Percentiles rank a stretch among this genome's conserved stretches.
Evolutionary conservation across 2,329 filamentous ascomycete genomes (phyloP).

Genomic region (Graphilbum fragrans): DNA sequence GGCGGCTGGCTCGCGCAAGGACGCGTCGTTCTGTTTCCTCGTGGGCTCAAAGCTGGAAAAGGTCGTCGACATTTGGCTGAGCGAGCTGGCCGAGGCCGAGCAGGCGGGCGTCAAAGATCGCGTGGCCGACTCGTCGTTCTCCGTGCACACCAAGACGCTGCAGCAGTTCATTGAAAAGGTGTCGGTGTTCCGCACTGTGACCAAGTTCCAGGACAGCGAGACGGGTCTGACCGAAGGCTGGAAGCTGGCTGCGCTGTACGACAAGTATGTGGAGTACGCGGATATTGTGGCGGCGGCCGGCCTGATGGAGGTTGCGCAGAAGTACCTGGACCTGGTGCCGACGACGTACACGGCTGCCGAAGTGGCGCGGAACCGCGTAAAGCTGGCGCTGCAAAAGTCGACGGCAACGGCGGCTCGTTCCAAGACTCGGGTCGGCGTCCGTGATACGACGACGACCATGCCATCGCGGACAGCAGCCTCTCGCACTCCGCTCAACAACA

Average conservation of each 20-base stretch:
- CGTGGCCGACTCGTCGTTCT: conserved; percentile 70
- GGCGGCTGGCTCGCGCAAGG: conserved; percentile 66
- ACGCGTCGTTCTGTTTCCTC: conserved; percentile 93
- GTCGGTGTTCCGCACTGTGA: conserved; percentile 87
- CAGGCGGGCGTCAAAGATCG: conserved; percentile 58
- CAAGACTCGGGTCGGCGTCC: background rate
- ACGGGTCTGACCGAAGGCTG: conserved; percentile 61
- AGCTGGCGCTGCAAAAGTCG: conserved; percentile 60
- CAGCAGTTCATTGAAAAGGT: conserved; percentile 98
- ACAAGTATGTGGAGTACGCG: conserved; percentile 94
- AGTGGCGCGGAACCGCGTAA: conserved; percentile 72
- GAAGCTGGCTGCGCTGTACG: conserved; percentile 81
- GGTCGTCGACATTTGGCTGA: conserved; percentile 87
- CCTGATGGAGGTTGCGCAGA: conserved; percentile 73
- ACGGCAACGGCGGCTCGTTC: background rate
- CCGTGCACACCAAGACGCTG: conserved; percentile 75
- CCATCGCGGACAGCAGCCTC: conserved; percentile 17
- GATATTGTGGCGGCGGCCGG: conserved; percentile 89
- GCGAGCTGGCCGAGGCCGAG: conserved; percentile 78
- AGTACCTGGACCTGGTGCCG: conserved; percentile 82
- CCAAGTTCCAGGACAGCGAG: conserved; percentile 78
- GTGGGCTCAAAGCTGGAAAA: conserved; percentile 96
- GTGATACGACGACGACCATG: conserved; percentile 12
- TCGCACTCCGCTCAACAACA: conserved; percentile 5
- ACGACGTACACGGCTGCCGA: conserved; percentile 76